Base-by-base conservation (phyloP, 495 filamentous ascomycete species). In the Xylaria acuta region DNA sequence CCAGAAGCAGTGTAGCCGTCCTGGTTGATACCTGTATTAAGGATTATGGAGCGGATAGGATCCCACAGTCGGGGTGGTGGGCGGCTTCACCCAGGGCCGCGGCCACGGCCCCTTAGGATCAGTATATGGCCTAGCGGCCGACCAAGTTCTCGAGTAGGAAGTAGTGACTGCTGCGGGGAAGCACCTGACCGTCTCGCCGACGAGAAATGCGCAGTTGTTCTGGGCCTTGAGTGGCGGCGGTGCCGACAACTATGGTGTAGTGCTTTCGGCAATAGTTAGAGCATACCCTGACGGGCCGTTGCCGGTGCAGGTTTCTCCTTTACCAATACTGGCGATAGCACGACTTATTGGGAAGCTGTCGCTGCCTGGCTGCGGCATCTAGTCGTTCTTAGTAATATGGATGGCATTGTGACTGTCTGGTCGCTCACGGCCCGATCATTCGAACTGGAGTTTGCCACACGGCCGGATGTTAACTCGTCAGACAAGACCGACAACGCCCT, bases 161-260 rank as follows among this genome's bases (percentile, higher is more conserved):
- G 84, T 89, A 22, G 85, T 90, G 8, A 79, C 84, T 0, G 79
- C 83, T n/a, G 78, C 82, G 27, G 88, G 88, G 16, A 71, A 77
- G 7, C 78, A 85, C 47, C 76, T 86, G 6, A 86, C 81, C 0
- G 86, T 84, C 0, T 83, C 78, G 30, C 70, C 82, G 5, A 70
- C 73, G 7, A 75, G 78, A 27, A 80, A 90, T 58, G 53, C 81
- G 0, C 88, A 90, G 34, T 81, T 90, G 20, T 90, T 86, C 82
- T 90, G 84, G 88, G 89, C 89, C 20, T 75, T 89, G 0, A 78
- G 80, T 30, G 88, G 87, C 12, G 87, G 87, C 12, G 87, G 86
- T 20, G 82, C 78, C 20, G 84, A 85, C 3, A 87, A 84, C 5
- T 89, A 84, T 49, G 88, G 81, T 1, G 82, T 88, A 2, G 85